These are phyloP conservation scores for Parastagonospora avenae DNA, from an alignment of 2,329 filamentous ascomycete genomes.

Conservation along the genomic window DNA sequence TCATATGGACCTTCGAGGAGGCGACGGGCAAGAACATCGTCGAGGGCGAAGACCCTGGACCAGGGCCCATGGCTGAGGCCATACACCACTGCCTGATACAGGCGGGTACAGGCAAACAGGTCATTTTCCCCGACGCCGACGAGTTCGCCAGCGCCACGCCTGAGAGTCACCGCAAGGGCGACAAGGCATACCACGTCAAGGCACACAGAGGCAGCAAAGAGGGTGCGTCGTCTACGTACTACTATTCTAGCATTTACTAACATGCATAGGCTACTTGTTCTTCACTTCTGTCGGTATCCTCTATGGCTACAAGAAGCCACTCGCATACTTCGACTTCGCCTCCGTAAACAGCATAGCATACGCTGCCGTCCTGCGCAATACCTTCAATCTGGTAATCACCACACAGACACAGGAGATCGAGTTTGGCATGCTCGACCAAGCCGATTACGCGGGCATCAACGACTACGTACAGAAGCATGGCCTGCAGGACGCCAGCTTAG, in stretches of 20 bases:
- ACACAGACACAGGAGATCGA: constrained; percentile 62
- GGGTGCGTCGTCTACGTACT: constrained; percentile 49
- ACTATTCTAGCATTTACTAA: neutral
- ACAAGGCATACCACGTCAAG: constrained; percentile 68
- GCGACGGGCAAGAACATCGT: constrained; percentile 52
- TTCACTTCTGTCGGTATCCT: constrained; percentile 66
- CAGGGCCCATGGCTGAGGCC: constrained; percentile 52
- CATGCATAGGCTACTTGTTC: constrained; percentile 63
- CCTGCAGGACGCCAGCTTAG: constrained; percentile 67
- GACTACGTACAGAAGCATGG: constrained; percentile 65
- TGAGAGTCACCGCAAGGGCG: constrained; percentile 65
- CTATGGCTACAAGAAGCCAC: constrained; percentile 69
- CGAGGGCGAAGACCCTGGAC: constrained; percentile 51
- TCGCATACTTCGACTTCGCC: constrained; percentile 66
- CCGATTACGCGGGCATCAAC: constrained; percentile 66
- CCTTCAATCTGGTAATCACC: constrained; percentile 67
- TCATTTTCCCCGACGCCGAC: constrained; percentile 59
- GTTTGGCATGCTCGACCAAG: constrained; percentile 70
- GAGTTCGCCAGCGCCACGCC: constrained; percentile 66
- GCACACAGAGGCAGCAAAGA: constrained; percentile 69
- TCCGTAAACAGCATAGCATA: constrained; percentile 65
- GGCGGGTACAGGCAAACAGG: constrained; percentile 53
- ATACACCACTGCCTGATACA: constrained; percentile 47
- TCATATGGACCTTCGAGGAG: constrained; percentile 66
- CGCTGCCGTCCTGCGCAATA: constrained; percentile 67